phyloP scores from a whole-genome alignment of 1,284 basidiomycete genomes.

The Coniferiporia weirii region DNA sequence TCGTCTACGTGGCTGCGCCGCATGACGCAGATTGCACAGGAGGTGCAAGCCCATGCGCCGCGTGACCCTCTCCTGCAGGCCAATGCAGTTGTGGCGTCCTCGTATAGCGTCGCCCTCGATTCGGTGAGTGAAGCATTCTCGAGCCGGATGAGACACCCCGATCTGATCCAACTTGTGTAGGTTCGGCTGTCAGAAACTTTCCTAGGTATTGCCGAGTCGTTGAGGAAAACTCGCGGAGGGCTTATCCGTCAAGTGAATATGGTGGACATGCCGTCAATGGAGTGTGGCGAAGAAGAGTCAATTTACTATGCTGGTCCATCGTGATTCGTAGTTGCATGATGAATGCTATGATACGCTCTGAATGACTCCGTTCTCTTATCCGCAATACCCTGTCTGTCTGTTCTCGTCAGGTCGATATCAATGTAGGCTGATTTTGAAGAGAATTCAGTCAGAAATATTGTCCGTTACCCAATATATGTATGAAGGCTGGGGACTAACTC shows the following conservation, averaged over 20 bases:
- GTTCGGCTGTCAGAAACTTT: conserved; percentile 55
- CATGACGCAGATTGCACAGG: conserved; percentile 50
- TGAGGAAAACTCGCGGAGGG: conserved; percentile 46
- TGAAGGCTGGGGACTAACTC: too few species aligned
- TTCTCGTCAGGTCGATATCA: too few species aligned
- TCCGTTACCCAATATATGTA: too few species aligned
- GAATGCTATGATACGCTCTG: background rate
- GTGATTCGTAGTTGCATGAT: background rate
- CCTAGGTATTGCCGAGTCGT: conserved; percentile 54
- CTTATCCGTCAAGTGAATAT: conserved; percentile 1
- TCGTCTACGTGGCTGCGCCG: conserved; percentile 33
- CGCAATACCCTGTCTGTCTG: too few species aligned
- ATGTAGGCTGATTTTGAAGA: too few species aligned
- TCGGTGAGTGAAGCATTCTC: conserved; percentile 34
- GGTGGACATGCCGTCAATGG: background rate
- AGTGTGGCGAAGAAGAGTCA: background rate
- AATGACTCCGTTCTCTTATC: too few species aligned
- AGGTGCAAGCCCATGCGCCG: conserved; percentile 44
- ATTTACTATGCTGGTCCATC: background rate
- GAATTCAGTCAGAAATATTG: too few species aligned
- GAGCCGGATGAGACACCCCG: too few species aligned
- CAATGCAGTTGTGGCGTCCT: conserved; percentile 37
- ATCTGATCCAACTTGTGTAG: conserved; percentile 26
- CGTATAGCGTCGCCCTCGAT: conserved; percentile 49
- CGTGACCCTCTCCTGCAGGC: conserved; percentile 37